Base-by-base conservation (phyloP, 2,329 filamentous ascomycete genomes). In the Chaetomiaceae sp. region DNA sequence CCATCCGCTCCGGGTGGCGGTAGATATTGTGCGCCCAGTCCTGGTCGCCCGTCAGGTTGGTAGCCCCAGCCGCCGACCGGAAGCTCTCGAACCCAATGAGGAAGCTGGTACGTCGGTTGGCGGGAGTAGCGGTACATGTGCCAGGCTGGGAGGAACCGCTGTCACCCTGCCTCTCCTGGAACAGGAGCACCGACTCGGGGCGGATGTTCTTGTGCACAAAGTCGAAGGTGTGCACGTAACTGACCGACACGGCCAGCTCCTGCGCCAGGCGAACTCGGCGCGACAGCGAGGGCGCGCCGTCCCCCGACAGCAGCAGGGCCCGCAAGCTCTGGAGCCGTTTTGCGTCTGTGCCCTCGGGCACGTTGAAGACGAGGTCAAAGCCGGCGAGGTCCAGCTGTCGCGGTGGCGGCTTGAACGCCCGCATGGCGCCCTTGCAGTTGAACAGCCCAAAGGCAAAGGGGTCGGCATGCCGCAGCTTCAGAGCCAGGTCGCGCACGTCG, bases 1-100 rank as follows among this genome's bases (percentile, higher is more conserved):
- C 75, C 55, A 78, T 75, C 0, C 76, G 69, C 0, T 56, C 52
- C 0, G 76, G 74, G 54, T 81, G 77, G 1, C 72, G 69, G 54
- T 80, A 81, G 0, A 81, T 35, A 42, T 79, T 73, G n/a, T 63
- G 62, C 5, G 72, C 60, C 70, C 68, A 73, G 1, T 53, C 58
- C 1, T 48, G 48, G 55, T 78, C 73, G 0, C 70, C 71, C 1
- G 44, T 19, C 1, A 56, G 58, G 4, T 58, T 17, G 0, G 73
- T 73, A 4, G 54, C 37, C 0, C 58, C 64, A 13, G 68, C 63
- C 1, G 62, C 66, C 0, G 42, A 47, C 2, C 73, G 68, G 41
- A 77, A 65, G 0, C 62, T 60, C 40, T 74, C 68, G 49, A 77
- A 77, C 0, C 75, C 74, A 5, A 74, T 53, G 0, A 78, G 66